Percentiles rank a stretch among this genome's conserved stretches.
Evolutionary conservation across 176 grass and related monocot species (phyloP).

Genomic region (Triticum urartu): DNA sequence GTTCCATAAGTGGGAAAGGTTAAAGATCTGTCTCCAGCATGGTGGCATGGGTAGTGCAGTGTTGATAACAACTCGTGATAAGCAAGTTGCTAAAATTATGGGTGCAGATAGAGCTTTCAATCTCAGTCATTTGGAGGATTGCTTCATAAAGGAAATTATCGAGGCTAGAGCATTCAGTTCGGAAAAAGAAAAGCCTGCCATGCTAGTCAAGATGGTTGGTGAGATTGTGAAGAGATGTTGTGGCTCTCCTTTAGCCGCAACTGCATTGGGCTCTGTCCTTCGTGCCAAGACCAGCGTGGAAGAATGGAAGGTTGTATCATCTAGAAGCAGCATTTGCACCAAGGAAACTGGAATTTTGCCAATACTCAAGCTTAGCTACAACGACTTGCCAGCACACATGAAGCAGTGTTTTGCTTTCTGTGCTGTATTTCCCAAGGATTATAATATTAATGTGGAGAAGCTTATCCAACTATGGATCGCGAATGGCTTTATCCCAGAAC

Average conservation of each 20-base stretch:
- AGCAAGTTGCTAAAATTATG: background rate
- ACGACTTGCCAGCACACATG: background rate
- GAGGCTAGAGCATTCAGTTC: background rate
- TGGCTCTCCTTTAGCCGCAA: background rate
- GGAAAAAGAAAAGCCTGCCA: background rate
- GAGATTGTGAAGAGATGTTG: background rate
- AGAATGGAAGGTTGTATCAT: background rate
- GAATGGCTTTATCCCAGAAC: background rate
- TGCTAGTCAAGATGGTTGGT: background rate
- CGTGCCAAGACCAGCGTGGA: background rate
- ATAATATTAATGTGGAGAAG: background rate
- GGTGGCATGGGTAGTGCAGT: background rate
- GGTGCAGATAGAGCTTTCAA: rapidly evolving
- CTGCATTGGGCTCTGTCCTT: background rate
- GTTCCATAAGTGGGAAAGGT: background rate
- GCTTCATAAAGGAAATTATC: background rate
- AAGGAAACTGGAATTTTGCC: background rate
- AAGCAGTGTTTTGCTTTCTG: constrained; percentile 28
- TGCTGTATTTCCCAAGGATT: constrained; percentile 24
- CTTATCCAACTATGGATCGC: background rate
- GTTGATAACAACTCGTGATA: background rate
- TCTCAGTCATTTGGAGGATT: background rate
- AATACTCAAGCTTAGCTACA: background rate
- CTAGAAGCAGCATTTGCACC: background rate
- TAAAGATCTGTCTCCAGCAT: background rate